Evolutionary conservation across 1,139 yeast genomes (phyloP).

Genomic region (Zygosaccharomyces pseudobailii): DNA sequence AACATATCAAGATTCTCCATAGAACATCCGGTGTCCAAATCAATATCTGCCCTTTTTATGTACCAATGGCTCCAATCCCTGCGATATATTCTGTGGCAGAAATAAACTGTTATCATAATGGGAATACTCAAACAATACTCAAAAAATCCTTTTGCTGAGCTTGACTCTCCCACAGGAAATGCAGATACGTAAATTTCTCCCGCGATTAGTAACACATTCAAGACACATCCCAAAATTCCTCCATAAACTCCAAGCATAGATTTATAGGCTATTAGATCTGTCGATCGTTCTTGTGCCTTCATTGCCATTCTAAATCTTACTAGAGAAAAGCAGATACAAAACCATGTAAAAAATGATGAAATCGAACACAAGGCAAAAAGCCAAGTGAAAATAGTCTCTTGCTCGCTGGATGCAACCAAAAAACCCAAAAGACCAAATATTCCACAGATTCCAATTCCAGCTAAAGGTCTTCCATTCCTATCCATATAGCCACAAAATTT

Average conservation of each 20-base stretch:
- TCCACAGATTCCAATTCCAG: constrained; percentile 43
- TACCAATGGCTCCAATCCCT: constrained; percentile 44
- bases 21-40: constrained; percentile 43
- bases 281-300: constrained; percentile 54
- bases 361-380: constrained; percentile 77
- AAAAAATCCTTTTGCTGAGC: constrained; percentile 48
- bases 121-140: constrained; percentile 55
- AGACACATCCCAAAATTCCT: constrained; percentile 58
- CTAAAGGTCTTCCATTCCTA: constrained; percentile 57
- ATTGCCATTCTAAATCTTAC: constrained; percentile 75
- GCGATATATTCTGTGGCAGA: constrained; percentile 50
- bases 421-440: constrained; percentile 47
- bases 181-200: constrained; percentile 47
- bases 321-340: constrained; percentile 68
- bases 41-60: constrained; percentile 49
- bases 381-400: constrained; percentile 72
- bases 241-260: constrained; percentile 69
- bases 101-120: constrained; percentile 48
- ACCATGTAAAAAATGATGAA: constrained; percentile 81
- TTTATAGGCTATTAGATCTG: constrained; percentile 61
- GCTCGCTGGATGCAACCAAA: constrained; percentile 53
- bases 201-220: constrained; percentile 58
- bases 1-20: constrained; percentile 58
- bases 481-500: constrained; percentile 48
- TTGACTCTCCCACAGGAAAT: constrained; percentile 23